Evolutionary conservation across 192 early-diverging fungal species (phyloP).

Genomic region (Phlyctochytrium arcticum): DNA sequence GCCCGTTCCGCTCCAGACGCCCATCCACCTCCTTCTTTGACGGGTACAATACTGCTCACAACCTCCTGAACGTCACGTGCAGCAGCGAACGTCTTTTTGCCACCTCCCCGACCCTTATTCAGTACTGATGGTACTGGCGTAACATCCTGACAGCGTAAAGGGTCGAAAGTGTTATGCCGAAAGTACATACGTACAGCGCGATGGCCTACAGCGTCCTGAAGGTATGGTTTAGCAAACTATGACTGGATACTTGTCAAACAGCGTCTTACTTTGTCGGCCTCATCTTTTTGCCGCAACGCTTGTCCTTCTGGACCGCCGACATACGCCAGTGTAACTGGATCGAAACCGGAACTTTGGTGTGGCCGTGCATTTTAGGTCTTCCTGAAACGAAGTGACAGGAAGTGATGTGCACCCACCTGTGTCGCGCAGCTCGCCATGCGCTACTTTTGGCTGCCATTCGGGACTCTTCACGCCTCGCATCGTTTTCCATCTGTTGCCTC

Average conservation of each 20-base stretch:
- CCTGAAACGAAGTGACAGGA: no score
- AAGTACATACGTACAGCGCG: conserved; percentile 38
- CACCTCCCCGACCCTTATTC: neutral
- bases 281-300: conserved; percentile 23
- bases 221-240: neutral
- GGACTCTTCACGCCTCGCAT: conserved; percentile 11
- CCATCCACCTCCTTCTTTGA: no score
- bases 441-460: conserved; percentile 11
- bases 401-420: conserved; percentile 31
- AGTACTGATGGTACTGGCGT: conserved; percentile 7
- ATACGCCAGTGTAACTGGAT: conserved; percentile 44
- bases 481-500: conserved; percentile 31
- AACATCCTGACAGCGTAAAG: conserved; percentile 36
- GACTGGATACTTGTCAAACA: neutral
- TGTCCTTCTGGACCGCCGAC: conserved; percentile 19
- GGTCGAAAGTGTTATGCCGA: conserved; percentile 47
- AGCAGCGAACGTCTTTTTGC: neutral
- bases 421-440: conserved; percentile 20
- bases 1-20: no score
- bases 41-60: conserved; percentile 14
- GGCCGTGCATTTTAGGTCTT: no score
- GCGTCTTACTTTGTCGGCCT: conserved; percentile 37
- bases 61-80: neutral
- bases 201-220: conserved; percentile 22
- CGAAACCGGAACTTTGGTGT: conserved; percentile 33